These are phyloP conservation scores for Cladosporium halotolerans DNA, from an alignment of 2,329 filamentous ascomycete genomes.

Conservation along the genomic window DNA sequence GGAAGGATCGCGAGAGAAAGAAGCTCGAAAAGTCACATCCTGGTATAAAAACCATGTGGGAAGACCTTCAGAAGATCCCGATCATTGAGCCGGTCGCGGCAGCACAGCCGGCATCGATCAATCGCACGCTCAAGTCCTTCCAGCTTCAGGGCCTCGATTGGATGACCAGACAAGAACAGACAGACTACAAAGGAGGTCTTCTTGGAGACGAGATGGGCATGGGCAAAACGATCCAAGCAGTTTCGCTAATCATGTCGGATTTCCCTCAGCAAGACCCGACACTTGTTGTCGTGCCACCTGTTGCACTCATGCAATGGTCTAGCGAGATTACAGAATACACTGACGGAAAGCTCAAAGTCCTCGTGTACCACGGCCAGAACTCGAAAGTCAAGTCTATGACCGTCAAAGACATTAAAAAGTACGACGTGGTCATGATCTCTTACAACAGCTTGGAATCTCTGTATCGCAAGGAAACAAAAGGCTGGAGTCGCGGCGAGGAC, in stretches of 20 bases:
- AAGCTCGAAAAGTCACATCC: constrained; percentile 74
- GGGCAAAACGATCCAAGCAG: constrained; percentile 96
- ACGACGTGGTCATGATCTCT: constrained; percentile 94
- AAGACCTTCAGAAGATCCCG: constrained; percentile 61
- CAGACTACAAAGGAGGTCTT: constrained; percentile 78
- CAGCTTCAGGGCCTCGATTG: constrained; percentile 90
- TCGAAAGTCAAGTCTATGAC: constrained; percentile 71
- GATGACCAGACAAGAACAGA: constrained; percentile 88
- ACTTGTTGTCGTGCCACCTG: constrained; percentile 83
- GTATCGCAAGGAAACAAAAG: constrained; percentile 86
- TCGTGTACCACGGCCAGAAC: constrained; percentile 86
- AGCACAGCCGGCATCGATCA: constrained; percentile 70
- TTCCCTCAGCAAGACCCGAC: constrained; percentile 78
- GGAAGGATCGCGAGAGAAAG: constrained; percentile 48
- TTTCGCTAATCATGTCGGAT: constrained; percentile 97
- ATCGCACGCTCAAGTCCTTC: constrained; percentile 80
- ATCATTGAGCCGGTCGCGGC: constrained; percentile 59
- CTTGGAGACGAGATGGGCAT: constrained; percentile 98
- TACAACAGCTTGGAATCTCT: constrained; percentile 89
- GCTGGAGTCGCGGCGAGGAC: constrained; percentile 73
- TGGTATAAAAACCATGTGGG: constrained; percentile 77
- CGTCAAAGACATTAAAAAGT: constrained; percentile 68
- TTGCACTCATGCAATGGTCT: constrained; percentile 92
- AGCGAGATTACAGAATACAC: constrained; percentile 60
- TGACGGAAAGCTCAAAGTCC: constrained; percentile 79